Evolutionary conservation across 768 basidiomycete genomes (phyloP), one percentile per base, ranked within the genome.

Genomic region (Tylopilus sp.): DNA sequence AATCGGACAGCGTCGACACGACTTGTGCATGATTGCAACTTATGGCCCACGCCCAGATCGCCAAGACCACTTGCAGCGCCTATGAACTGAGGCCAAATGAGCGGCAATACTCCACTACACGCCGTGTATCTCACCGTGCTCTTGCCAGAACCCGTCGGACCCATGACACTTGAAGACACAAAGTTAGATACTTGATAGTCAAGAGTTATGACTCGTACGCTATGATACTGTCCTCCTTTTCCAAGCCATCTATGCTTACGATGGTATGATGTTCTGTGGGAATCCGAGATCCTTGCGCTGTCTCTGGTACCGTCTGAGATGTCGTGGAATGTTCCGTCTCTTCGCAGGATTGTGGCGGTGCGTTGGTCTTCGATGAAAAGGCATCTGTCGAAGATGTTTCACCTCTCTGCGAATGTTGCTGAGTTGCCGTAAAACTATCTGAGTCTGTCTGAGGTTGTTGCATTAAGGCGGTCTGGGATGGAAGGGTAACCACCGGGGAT

Each of bases 131-230:
- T 54, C 28, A 62, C 58, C 48, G 57, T 52, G 38, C 53, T 57
- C 36, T 56, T 55, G 5, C 57, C 55, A n/a, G 51, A 26, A 3
- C 57, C 58, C 17, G 60, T 65, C 4, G 63, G 60, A 3, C 60
- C 63, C 55, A 63, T 56, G 25, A 58, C 43, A 24, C 63, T 65
- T n/a, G 1, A n/a, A 2, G 3, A 41, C 16, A 13, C n/a, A 3
- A 16, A 48, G 12, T 51, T 17, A 45, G 42, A 42, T 16, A 26
- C 4, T 28, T 34, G 8, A 25, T 5, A 0, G 2, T 24, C 14
- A 1, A 33, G 10, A 40, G 19, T 29, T 28, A 29, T 1, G 29
- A 17, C 33, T 59, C 59, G 29, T 21, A 60, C 61, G 46, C 59
- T 45, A 60, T 55, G 3, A 62, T 54, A 13, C 53, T 19, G 31